Evolutionary conservation across 345 rosid species (phyloP).

Genomic region (Aquilaria yunnanensis): DNA sequence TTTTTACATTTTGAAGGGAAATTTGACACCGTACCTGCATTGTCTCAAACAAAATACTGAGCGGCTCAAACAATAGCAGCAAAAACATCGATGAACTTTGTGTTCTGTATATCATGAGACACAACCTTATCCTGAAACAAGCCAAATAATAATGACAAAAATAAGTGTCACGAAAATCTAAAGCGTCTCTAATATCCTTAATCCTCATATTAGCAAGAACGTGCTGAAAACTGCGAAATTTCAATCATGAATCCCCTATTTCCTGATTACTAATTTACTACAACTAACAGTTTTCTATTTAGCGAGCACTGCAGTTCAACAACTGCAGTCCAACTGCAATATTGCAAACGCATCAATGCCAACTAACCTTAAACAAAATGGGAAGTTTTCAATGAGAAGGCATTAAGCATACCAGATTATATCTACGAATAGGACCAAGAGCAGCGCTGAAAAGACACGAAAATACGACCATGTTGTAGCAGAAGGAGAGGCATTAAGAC

Average conservation of each 20-base stretch:
- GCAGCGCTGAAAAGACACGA: conserved; percentile 77
- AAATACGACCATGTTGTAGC: conserved; percentile 83
- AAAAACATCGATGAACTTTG: conserved; percentile 37
- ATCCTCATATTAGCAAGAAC: not conserved
- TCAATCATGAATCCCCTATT: too few species aligned
- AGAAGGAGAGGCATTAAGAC: conserved; percentile 93
- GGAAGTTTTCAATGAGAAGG: conserved; percentile 14
- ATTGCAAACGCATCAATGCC: not conserved
- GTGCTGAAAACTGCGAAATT: too few species aligned
- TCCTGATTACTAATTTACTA: too few species aligned
- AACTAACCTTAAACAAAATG: too few species aligned
- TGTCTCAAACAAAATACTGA: conserved; percentile 63
- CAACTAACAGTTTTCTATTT: too few species aligned
- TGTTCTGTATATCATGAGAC: conserved; percentile 34
- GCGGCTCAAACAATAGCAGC: conserved; percentile 58
- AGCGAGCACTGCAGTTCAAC: not conserved
- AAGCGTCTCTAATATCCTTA: not conserved
- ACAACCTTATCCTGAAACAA: conserved; percentile 47
- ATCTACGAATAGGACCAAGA: conserved; percentile 70
- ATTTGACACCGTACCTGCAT: conserved; percentile 41
- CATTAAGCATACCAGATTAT: conserved; percentile 58
- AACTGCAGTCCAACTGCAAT: not conserved
- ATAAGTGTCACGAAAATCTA: not conserved
- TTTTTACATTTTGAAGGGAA: not conserved
- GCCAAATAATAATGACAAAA: conserved; percentile 4